phyloP scores from a whole-genome alignment of 2,329 filamentous ascomycete species.

The Aurifilum marmelostoma region DNA sequence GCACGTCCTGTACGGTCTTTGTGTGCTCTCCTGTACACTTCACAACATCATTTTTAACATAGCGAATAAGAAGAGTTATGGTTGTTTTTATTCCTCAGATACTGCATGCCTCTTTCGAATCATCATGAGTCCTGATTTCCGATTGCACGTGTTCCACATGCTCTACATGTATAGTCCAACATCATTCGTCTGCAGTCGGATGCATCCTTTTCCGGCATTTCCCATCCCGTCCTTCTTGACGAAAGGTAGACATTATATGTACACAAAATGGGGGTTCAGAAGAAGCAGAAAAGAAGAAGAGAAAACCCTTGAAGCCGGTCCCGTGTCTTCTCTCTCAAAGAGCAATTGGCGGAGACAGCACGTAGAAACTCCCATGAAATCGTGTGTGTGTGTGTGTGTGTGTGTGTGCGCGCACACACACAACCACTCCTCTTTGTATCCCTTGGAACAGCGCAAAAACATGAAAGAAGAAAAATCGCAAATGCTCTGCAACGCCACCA shows the following conservation, averaged over 20 bases:
- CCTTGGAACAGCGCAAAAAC: neutral
- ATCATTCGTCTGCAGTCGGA: neutral
- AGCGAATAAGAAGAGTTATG: neutral
- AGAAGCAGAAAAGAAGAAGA: neutral
- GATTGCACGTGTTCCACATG: slow-evolving; percentile 11
- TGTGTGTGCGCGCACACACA: neutral
- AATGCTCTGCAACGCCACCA: neutral
- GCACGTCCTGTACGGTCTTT: too few species aligned
- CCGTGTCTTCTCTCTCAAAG: neutral
- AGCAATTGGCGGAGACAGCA: neutral
- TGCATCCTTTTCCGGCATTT: neutral
- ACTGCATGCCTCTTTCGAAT: neutral
- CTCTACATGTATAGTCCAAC: neutral
- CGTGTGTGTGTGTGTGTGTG: neutral
- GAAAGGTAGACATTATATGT: slow-evolving; percentile 11
- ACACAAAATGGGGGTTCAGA: slow-evolving; percentile 1
- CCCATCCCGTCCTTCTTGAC: neutral
- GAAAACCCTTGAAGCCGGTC: neutral
- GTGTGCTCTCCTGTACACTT: neutral
- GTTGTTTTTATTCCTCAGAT: neutral
- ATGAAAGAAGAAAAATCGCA: neutral
- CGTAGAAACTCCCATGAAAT: slow-evolving; percentile 2
- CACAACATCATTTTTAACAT: neutral
- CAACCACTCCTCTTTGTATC: neutral
- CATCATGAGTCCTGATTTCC: slow-evolving; percentile 10